phyloP scores from a whole-genome alignment of 2,329 filamentous ascomycete genomes.

The Elsinoe fawcettii region DNA sequence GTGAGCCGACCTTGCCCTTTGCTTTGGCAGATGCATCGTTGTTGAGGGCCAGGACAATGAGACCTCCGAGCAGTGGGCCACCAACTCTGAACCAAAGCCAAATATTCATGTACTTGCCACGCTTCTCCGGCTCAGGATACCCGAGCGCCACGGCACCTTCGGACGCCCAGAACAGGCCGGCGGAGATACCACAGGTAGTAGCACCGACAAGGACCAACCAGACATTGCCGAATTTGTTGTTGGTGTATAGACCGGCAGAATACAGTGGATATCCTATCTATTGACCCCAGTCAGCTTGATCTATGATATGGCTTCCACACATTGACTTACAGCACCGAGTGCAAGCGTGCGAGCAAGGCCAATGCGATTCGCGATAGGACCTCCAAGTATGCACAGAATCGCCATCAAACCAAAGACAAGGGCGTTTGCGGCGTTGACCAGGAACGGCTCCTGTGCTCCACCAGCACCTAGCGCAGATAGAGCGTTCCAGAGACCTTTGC shows the following conservation, averaged over 20 bases:
- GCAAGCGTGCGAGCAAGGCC: conserved; percentile 41
- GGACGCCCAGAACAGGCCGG: conserved; percentile 45
- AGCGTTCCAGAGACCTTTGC: conserved; percentile 45
- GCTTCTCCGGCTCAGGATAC: conserved; percentile 42
- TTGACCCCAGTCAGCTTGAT: neutral
- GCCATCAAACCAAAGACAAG: conserved; percentile 43
- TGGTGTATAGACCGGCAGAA: conserved; percentile 41
- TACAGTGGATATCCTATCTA: conserved; percentile 43
- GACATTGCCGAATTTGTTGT: conserved; percentile 44
- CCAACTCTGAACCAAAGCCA: conserved; percentile 46
- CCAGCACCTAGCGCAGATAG: conserved; percentile 49
- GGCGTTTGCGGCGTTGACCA: conserved; percentile 48
- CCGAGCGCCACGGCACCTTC: conserved; percentile 45
- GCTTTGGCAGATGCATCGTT: conserved; percentile 37
- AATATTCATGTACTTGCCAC: conserved; percentile 42
- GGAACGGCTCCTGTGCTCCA: conserved; percentile 44
- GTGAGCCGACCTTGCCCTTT: conserved; percentile 29
- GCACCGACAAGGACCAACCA: conserved; percentile 47
- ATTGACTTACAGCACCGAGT: conserved; percentile 30
- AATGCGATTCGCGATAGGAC: conserved; percentile 43
- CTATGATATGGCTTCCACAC: neutral
- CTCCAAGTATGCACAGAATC: conserved; percentile 42
- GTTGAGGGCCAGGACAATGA: conserved; percentile 42
- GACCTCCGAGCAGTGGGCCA: conserved; percentile 42
- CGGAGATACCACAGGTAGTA: conserved; percentile 42